Evolutionary conservation across 768 basidiomycete species (phyloP), one percentile per base, ranked within the genome.

Genomic region (button mushroom (Agaricus bisporus)): DNA sequence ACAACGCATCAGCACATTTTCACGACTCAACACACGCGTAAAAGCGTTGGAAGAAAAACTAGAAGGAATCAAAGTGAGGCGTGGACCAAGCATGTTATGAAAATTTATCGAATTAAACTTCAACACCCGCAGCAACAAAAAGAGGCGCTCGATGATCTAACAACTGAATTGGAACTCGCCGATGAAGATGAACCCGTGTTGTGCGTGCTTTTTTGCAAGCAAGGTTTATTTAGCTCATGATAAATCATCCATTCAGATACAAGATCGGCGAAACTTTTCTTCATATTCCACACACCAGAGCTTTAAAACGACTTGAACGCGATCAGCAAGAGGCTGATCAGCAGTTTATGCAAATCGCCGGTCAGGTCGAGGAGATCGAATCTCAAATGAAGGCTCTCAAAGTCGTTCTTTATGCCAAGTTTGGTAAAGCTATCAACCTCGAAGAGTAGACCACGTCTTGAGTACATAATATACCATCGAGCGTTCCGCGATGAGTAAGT

Each of bases 401-500:
- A 65, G 77, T 87, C 39, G 64, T 74, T 0, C 64, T 94, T 51
- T 97, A 97, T 63, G 90, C 89, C 25, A 95, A 94, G 69, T 98
- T 98, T 65, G 94, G 94, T 17, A 82, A 78, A 39, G 88, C 93
- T 37, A 95, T 95, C 69, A 97, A 97, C 67, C 79, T 97, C 43
- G 93, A 95, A 66, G 90, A 89, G 14, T 52, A 52, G 51, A 38
- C 35, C 45, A 11, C 8, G 32, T n/a, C n/a, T n/a, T n/a, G n/a
- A n/a, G n/a, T n/a, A n/a, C n/a, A n/a, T n/a, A n/a, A n/a, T n/a
- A n/a, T n/a, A n/a, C n/a, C 20, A 28, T n/a, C 25, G 45, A 25
- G 10, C 17, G 7, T 51, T 20, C 22, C 37, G 7, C 18, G n/a
- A n/a, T n/a, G n/a, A n/a, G n/a, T n/a, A n/a, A n/a, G n/a, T n/a